Conservation (phyloP, 1,284 basidiomycete genomes). For the Mrakiaceae sp. region DNA sequence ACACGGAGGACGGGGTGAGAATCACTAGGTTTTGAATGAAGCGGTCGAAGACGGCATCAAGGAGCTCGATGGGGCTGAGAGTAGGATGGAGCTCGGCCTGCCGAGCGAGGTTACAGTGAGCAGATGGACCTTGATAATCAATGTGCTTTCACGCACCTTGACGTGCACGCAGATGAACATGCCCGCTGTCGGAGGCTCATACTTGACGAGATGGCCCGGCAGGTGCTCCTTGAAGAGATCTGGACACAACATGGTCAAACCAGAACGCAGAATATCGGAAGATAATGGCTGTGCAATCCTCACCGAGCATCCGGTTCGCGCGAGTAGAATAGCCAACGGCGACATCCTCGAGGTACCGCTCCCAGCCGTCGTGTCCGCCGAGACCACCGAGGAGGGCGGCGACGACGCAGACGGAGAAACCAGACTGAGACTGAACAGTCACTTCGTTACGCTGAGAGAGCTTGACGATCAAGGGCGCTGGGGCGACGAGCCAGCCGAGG, state of each 20-base stretch:
- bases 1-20: constrained; percentile 10
- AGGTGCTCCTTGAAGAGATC: background rate
- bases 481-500: background rate
- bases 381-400: background rate
- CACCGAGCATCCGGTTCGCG: background rate
- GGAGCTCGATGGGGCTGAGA: background rate
- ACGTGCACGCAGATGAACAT: constrained; percentile 6
- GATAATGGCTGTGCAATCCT: background rate
- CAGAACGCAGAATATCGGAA: background rate
- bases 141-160: background rate
- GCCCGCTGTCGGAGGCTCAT: background rate
- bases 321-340: background rate
- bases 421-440: background rate
- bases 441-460: background rate
- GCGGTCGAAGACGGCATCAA: background rate
- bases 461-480: background rate
- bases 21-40: constrained; percentile 6
- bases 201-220: background rate
- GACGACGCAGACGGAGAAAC: background rate
- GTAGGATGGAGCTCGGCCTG: background rate
- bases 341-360: background rate
- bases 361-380: background rate
- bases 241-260: background rate
- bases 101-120: background rate
- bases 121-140: background rate